These are phyloP conservation scores for Cryphonectria nitschkei DNA, from an alignment of 2,329 filamentous ascomycete species.

Conservation along the genomic window DNA sequence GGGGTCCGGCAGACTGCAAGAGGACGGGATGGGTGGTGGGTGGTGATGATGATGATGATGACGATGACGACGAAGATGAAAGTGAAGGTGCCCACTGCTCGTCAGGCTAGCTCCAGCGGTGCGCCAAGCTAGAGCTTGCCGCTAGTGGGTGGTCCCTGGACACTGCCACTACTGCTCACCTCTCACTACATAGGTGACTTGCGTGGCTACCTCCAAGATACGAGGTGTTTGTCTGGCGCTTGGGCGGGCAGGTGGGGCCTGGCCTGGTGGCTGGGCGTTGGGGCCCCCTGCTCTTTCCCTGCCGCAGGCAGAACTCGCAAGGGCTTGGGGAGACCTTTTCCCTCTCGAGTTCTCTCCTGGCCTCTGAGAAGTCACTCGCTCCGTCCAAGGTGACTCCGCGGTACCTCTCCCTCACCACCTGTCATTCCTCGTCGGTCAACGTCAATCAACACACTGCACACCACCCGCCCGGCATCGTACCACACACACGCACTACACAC, in stretches of 20 bases:
- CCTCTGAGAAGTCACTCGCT: not conserved
- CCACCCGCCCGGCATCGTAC: not conserved
- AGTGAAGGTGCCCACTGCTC: not conserved
- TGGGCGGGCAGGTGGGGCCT: slow-evolving; percentile 3
- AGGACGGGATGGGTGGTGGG: no score
- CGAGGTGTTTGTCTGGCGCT: not conserved
- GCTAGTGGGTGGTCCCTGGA: slow-evolving; percentile 5
- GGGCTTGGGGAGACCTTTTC: not conserved
- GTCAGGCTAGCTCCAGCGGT: not conserved
- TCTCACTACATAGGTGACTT: not conserved
- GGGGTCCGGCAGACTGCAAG: no score
- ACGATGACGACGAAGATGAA: not conserved
- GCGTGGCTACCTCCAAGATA: not conserved
- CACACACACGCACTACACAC: not conserved
- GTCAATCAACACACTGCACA: not conserved
- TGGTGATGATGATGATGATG: not conserved
- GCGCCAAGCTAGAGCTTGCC: not conserved
- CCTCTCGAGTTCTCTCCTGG: not conserved
- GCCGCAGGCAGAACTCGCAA: not conserved
- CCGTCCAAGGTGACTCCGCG: slow-evolving; percentile 6
- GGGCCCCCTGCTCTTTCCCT: slow-evolving; percentile 1
- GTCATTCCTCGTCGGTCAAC: not conserved
- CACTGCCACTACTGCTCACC: not conserved
- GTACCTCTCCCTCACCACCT: slow-evolving; percentile 6
- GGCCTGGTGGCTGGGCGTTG: slow-evolving; percentile 4